Conservation (phyloP, 305 asterid genomes). For the Fraxinus nigra region DNA sequence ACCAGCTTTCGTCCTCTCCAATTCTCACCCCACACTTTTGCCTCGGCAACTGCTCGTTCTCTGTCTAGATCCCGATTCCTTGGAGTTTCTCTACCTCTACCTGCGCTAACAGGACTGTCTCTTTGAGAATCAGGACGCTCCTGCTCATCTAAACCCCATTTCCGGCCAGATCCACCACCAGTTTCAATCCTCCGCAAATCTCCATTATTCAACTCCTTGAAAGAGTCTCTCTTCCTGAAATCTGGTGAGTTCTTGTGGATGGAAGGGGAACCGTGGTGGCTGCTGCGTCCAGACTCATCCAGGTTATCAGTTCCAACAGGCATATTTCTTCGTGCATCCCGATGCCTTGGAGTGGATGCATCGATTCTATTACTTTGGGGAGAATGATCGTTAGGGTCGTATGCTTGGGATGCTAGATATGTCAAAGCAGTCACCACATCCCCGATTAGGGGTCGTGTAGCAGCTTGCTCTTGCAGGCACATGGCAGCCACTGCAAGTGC, state of each 20-base stretch:
- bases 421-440: constrained; percentile 92
- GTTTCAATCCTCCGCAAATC: constrained; percentile 63
- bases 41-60: constrained; percentile 90
- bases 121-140: constrained; percentile 55
- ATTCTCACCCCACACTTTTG: constrained; percentile 94
- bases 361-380: constrained; percentile 49
- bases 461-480: constrained; percentile 98
- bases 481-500: constrained; percentile 95
- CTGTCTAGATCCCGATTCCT: constrained; percentile 75
- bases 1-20: constrained; percentile 75
- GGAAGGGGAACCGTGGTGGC: constrained; percentile 62
- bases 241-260: constrained; percentile 68
- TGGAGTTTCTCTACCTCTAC: constrained; percentile 55
- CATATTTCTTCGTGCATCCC: constrained; percentile 47
- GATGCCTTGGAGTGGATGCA: constrained; percentile 60
- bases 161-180: constrained; percentile 62
- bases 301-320: constrained; percentile 47
- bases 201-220: constrained; percentile 36
- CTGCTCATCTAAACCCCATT: constrained; percentile 64
- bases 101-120: constrained; percentile 68
- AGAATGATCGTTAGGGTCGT: constrained; percentile 54
- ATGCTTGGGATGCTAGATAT: constrained; percentile 77
- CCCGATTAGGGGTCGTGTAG: constrained; percentile 82
- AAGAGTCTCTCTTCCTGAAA: constrained; percentile 53
- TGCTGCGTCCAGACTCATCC: constrained; percentile 39